Evolutionary conservation across 1,139 yeast genomes (phyloP), one percentile per base, ranked within the genome.

Genomic region (Taiozyma sp.): DNA sequence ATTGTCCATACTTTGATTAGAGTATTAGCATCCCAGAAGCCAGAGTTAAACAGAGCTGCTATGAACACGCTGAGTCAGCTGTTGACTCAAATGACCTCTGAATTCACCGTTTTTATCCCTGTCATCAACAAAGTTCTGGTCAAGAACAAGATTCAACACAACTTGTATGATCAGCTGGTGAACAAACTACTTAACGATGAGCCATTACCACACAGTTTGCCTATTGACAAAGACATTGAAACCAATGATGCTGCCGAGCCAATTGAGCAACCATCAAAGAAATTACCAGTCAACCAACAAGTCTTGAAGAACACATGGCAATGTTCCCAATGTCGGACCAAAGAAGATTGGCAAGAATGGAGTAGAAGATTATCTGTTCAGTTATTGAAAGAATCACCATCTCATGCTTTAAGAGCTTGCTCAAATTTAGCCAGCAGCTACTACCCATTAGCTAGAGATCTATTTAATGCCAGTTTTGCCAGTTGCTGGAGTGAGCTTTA

Each of bases 321-420:
- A 60, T 87, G 96, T 19, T 81, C 87, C 30, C 93, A 89, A 59
- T 80, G 95, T 56, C 79, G 95, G 44, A 89, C 97, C 0, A 82
- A 85, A 58, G 99, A 91, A 62, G 99, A 93, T 61, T 95, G 99
- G 99, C 91, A 87, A 63, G 99, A 93, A 63, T 95, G 99, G 99
- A 83, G 91, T 57, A 79, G 96, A 50, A 75, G 95, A 52, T 73
- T 95, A 47, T 85, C 95, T 62, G 86, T 89, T 50, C 97, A 90
- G 63, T 70, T 95, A 37, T 71, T 95, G 57, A 88, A 88, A 59
- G 97, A 91, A 64, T 88, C 97, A 46, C 97, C 99, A 5, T 89
- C 97, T 0, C 96, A 89, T 63, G 95, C 98, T 1, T 76, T 95
- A 44, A 76, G 98, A 58, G 97, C 98, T 0, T 93, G 99, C 66